Evolutionary conservation across 495 filamentous ascomycete species (phyloP), one percentile per base, ranked within the genome.

Genomic region (Trichocladium uniseriatum): DNA sequence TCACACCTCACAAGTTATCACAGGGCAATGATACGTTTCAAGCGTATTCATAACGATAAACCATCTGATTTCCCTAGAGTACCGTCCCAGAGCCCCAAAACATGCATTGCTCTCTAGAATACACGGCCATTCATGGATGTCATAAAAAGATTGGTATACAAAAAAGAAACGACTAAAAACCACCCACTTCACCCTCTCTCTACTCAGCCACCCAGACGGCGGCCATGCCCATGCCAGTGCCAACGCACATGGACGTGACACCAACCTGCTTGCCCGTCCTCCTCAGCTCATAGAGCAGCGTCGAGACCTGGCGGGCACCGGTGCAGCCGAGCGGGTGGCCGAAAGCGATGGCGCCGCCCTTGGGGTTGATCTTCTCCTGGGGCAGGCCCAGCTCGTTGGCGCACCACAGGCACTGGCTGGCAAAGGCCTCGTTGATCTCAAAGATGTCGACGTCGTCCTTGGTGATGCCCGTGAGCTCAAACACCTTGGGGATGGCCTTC

Each of bases 341-440:
- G 59, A 97, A 96, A n/a, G 92, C 92, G 64, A 98, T 98, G 22
- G 94, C 94, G 47, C 92, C 90, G 45, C 92, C 92, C 77, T 95
- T 95, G 36, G 91, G 92, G 74, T 98, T 98, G 58, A 97, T 78
- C 78, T 95, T 94, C 54, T 79, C 76, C 55, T 67, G 46, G 52
- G 87, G 85, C 38, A 98, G 60, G 22, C 83, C 85, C 15, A 98
- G 80, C 75, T 95, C 86, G 60, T 89, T 83, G 39, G 82, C 75
- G 70, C 94, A 98, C 84, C 84, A 96, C 42, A 98, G 71, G 60
- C 89, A 95, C 76, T 98, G 92, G 45, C 78, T 83, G 14, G 92
- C 92, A 65, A 98, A 98, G 7, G 92, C 92, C 79, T 98, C 92
- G 76, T 98, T 98, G 77, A 98, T 97, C 80, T 98, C 92, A 63